phyloP scores from a whole-genome alignment of 2,329 filamentous ascomycete genomes.

The Coleophoma crateriformis region DNA sequence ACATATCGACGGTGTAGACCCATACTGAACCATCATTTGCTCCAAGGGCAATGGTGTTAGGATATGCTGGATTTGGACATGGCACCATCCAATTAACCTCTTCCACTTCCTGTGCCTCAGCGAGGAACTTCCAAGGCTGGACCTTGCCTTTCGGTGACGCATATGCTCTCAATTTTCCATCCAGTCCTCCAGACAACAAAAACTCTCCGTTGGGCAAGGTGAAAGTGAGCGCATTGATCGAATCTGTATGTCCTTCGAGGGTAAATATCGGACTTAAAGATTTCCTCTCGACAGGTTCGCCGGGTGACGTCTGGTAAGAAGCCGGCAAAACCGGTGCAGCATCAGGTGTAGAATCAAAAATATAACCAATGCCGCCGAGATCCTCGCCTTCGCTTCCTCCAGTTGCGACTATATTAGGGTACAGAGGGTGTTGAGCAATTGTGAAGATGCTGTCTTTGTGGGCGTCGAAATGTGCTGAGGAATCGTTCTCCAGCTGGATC shows the following conservation, averaged over 20 bases:
- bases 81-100: constrained; percentile 88
- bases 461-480: constrained; percentile 82
- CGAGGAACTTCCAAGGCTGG: constrained; percentile 61
- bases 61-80: constrained; percentile 65
- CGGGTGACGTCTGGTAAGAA: constrained; percentile 66
- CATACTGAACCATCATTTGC: constrained; percentile 89
- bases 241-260: constrained; percentile 88
- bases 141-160: constrained; percentile 40
- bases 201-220: constrained; percentile 79
- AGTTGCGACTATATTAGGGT: constrained; percentile 75
- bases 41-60: constrained; percentile 82
- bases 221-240: constrained; percentile 80
- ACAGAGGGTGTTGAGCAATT: constrained; percentile 84
- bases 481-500: constrained; percentile 84
- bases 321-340: constrained; percentile 65
- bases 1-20: constrained; percentile 82
- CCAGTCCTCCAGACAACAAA: constrained; percentile 79
- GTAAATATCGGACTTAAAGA: constrained; percentile 62
- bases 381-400: constrained; percentile 70
- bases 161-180: constrained; percentile 75
- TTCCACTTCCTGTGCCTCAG: constrained; percentile 81
- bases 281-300: constrained; percentile 50
- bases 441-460: constrained; percentile 92
- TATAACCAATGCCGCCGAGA: constrained; percentile 67
- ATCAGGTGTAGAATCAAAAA: constrained; percentile 70